These are phyloP conservation scores for Populus hybrid DNA, from an alignment of 441 rosid species.

Conservation along the genomic window DNA sequence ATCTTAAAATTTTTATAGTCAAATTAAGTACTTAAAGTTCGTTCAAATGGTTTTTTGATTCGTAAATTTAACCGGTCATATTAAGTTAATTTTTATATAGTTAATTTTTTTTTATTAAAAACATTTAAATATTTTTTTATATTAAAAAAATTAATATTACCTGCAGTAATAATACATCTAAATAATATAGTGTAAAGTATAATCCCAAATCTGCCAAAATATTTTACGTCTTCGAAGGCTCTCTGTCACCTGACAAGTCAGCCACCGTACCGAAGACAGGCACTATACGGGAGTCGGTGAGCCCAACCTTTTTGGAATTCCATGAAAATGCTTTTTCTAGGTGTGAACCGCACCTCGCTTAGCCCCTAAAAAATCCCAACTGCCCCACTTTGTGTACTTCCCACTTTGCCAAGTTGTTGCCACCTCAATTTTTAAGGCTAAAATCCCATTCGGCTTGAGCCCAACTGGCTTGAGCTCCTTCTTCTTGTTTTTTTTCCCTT, in stretches of 20 bases:
- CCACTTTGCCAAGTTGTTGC: slow-evolving; percentile 15
- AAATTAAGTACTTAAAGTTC: no score
- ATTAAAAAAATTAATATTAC: no score
- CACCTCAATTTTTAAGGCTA: slow-evolving; percentile 11
- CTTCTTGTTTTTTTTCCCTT: not conserved
- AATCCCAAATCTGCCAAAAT: no score
- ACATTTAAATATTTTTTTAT: no score
- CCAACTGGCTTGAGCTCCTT: not conserved
- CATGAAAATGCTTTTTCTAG: not conserved
- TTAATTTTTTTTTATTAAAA: no score
- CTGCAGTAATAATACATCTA: no score
- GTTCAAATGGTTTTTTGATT: no score
- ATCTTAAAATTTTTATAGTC: no score
- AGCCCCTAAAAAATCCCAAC: slow-evolving; percentile 28
- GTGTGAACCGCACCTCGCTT: slow-evolving; percentile 29
- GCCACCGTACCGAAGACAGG: slow-evolving; percentile 3
- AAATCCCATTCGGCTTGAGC: not conserved
- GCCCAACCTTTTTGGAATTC: slow-evolving; percentile 24
- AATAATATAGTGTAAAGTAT: no score
- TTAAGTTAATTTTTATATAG: no score
- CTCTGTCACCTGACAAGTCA: not conserved
- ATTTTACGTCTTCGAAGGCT: not conserved
- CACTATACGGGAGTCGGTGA: slow-evolving; percentile 17
- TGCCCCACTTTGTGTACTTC: slow-evolving; percentile 16
- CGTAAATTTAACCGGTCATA: no score